Percentiles rank a stretch among this genome's conserved stretches.
phyloP scores from a whole-genome alignment of 805 yeast species.

The Yarrowia divulgata region DNA sequence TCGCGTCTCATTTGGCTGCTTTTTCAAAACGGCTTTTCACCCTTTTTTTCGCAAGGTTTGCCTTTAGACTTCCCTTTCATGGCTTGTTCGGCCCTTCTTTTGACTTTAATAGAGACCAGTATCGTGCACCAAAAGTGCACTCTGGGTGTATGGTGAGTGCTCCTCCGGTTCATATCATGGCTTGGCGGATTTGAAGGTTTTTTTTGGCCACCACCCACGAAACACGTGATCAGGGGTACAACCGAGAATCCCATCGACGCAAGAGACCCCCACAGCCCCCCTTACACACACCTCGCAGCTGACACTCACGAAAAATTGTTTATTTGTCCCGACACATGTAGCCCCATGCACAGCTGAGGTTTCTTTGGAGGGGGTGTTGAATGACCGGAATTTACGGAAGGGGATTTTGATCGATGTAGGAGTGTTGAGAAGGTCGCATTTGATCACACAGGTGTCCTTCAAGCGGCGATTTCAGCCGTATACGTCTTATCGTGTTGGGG shows the following conservation, averaged over 20 bases:
- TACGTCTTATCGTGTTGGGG: too few relatives aligned
- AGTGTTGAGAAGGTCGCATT: too few relatives aligned
- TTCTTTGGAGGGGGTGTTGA: background rate
- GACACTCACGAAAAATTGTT: conserved; percentile 24
- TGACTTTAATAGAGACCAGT: conserved; percentile 22
- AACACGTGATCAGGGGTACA: background rate
- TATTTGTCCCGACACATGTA: conserved; percentile 33
- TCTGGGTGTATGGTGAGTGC: background rate
- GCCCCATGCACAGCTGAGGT: conserved; percentile 25
- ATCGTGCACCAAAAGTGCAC: conserved; percentile 32
- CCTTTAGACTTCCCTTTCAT: too few relatives aligned
- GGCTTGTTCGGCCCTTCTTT: background rate
- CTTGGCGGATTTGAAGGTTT: background rate
- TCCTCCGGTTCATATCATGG: background rate
- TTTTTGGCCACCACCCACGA: too few relatives aligned
- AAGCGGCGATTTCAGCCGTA: too few relatives aligned
- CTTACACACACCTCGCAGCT: conserved; percentile 10
- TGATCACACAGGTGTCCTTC: too few relatives aligned
- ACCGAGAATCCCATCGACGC: too few relatives aligned
- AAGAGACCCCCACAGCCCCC: too few relatives aligned
- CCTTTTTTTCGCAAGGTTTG: background rate
- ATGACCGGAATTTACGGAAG: too few relatives aligned
- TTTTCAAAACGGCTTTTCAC: too few relatives aligned
- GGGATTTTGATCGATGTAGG: too few relatives aligned
- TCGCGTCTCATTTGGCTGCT: too few relatives aligned